A percentile compares a stretch with the other conserved stretches of the same genome.
Conservation (phyloP, 2,329 filamentous ascomycete genomes). For the Teratosphaeria destructans region DNA sequence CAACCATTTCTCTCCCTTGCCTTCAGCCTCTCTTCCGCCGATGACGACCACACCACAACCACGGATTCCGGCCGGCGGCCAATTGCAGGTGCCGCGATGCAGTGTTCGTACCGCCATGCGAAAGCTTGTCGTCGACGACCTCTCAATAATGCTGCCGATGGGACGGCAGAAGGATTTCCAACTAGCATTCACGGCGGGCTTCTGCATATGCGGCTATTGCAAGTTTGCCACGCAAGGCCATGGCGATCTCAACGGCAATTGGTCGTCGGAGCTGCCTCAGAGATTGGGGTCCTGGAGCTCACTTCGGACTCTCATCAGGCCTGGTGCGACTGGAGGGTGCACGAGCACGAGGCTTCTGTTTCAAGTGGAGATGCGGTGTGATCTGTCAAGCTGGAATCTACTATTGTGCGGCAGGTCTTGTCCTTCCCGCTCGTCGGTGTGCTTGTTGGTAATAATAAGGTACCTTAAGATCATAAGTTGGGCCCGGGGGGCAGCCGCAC, state of each 20-base stretch:
- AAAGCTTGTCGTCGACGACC: neutral
- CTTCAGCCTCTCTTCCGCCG: neutral
- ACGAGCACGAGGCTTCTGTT: neutral
- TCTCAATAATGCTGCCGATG: neutral
- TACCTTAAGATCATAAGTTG: no score
- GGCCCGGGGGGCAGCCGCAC: no score
- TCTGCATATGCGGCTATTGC: constrained; percentile 4
- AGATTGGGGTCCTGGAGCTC: neutral
- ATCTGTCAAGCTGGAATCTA: neutral
- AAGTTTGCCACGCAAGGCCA: constrained; percentile 4
- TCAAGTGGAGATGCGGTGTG: neutral
- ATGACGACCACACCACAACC: neutral
- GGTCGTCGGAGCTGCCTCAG: neutral
- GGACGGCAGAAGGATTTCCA: neutral
- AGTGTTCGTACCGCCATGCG: neutral
- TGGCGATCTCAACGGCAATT: neutral
- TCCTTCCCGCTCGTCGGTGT: neutral
- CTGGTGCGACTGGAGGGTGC: neutral
- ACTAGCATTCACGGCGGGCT: neutral
- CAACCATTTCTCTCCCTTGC: neutral
- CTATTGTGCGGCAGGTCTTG: neutral
- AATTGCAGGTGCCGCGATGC: neutral
- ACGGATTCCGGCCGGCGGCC: neutral
- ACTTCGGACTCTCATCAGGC: neutral
- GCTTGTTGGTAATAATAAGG: neutral